Conservation (phyloP, 306 rosid species). For the Biancaea sappan region DNA sequence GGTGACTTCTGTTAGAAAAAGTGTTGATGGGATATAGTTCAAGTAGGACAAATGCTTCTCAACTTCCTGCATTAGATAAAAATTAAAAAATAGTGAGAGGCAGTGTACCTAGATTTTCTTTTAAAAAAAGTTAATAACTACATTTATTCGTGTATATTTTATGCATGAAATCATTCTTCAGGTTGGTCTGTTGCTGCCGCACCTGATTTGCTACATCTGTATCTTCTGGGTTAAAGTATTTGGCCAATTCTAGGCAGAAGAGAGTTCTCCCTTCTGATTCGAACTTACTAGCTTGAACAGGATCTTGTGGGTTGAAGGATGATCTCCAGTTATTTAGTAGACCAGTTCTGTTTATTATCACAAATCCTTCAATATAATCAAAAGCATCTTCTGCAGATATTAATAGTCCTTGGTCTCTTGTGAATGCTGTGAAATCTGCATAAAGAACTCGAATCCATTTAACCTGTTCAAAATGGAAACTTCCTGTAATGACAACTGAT, state of each 20-base stretch:
- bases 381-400: constrained; percentile 64
- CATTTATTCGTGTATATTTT: not conserved
- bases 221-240: constrained; percentile 61
- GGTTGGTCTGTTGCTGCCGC: constrained; percentile 17
- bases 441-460: constrained; percentile 71
- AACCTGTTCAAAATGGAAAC: constrained; percentile 34
- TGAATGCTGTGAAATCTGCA: constrained; percentile 55
- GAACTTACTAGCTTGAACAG: constrained; percentile 84
- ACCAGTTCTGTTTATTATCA: constrained; percentile 87
- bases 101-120: not conserved
- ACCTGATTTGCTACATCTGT: constrained; percentile 60
- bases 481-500: not conserved
- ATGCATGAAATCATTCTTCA: constrained; percentile 19
- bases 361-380: constrained; percentile 91
- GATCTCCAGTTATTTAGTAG: constrained; percentile 92
- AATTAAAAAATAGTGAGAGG: not conserved
- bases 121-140: not conserved
- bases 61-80: constrained; percentile 61
- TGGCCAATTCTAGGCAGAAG: constrained; percentile 87
- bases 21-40: constrained; percentile 77
- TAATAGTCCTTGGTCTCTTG: constrained; percentile 78
- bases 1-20: constrained; percentile 73
- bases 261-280: constrained; percentile 87
- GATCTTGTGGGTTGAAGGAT: constrained; percentile 89
- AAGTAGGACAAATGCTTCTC: constrained; percentile 48